Percentiles rank a stretch among this genome's conserved stretches.
Conservation (phyloP, 768 basidiomycete species). For the Tulasnella sp. region DNA sequence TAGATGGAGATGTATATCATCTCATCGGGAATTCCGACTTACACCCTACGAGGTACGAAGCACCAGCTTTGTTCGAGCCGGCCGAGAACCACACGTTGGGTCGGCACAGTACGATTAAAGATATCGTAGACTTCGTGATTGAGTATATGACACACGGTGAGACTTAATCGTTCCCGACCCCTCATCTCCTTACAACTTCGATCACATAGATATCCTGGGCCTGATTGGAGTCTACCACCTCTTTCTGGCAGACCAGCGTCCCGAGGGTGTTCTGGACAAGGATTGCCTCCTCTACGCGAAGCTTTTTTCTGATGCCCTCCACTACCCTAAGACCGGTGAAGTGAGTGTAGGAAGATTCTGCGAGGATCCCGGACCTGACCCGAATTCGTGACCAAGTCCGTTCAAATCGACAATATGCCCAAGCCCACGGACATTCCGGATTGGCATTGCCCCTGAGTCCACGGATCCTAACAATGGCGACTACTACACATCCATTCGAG, state of each 20-base stretch:
- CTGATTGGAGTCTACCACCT: conserved; percentile 30
- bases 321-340: conserved; percentile 28
- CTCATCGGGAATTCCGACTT: conserved; percentile 15
- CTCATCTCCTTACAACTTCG: neutral
- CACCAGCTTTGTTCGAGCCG: conserved; percentile 8
- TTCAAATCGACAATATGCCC: conserved; percentile 19
- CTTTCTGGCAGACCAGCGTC: conserved; percentile 30
- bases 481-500: conserved; percentile 4
- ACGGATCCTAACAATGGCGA: conserved; percentile 1
- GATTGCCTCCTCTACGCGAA: conserved; percentile 30
- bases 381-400: neutral
- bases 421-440: conserved; percentile 19
- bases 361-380: neutral
- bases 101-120: conserved; percentile 26
- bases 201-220: conserved; percentile 26
- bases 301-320: conserved; percentile 29
- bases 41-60: neutral
- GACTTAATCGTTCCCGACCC: neutral
- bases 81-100: neutral
- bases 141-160: conserved; percentile 30
- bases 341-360: neutral
- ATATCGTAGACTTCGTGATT: conserved; percentile 30
- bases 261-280: conserved; percentile 26
- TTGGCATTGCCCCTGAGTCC: neutral
- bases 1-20: conserved; percentile 26